Conservation (phyloP, 805 yeast species). For the Kregervanrija fluxuum region DNA sequence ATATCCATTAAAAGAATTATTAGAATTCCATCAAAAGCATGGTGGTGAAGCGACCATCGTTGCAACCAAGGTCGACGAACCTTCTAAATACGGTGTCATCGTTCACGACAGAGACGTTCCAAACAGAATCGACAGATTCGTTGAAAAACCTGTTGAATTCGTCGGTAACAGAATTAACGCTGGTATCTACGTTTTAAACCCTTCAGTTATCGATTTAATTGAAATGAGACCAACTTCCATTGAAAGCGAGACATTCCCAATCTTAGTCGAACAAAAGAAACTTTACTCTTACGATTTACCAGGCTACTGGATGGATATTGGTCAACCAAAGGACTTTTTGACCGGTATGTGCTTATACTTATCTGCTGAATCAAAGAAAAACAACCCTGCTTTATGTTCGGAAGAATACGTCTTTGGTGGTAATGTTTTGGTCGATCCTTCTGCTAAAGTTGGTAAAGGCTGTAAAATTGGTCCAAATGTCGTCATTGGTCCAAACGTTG, state of each 20-base stretch:
- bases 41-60: slow-evolving; percentile 98
- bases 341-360: slow-evolving; percentile 93
- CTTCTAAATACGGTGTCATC: slow-evolving; percentile 98
- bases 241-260: slow-evolving; percentile 99
- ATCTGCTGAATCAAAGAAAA: slow-evolving; percentile 75
- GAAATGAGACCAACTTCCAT: slow-evolving; percentile 98
- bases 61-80: slow-evolving; percentile 99
- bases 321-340: slow-evolving; percentile 99
- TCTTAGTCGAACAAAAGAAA: slow-evolving; percentile 78
- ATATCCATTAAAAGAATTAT: slow-evolving; percentile 92
- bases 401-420: slow-evolving; percentile 80
- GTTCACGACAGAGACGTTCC: slow-evolving; percentile 95
- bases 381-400: slow-evolving; percentile 52
- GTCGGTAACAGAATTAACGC: slow-evolving; percentile 99
- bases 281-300: slow-evolving; percentile 95
- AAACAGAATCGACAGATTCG: slow-evolving; percentile 95
- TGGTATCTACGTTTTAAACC: slow-evolving; percentile 97
- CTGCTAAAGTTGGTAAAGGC: slow-evolving; percentile 86
- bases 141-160: slow-evolving; percentile 98
- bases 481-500: slow-evolving; percentile 93
- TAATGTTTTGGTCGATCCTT: slow-evolving; percentile 88
- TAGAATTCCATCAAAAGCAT: slow-evolving; percentile 87
- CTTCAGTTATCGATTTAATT: slow-evolving; percentile 91
- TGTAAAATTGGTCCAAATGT: slow-evolving; percentile 99
- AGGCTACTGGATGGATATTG: slow-evolving; percentile 99